These are phyloP conservation scores for Inonotus obliquus DNA, from an alignment of 1,284 basidiomycete species.

Conservation along the genomic window DNA sequence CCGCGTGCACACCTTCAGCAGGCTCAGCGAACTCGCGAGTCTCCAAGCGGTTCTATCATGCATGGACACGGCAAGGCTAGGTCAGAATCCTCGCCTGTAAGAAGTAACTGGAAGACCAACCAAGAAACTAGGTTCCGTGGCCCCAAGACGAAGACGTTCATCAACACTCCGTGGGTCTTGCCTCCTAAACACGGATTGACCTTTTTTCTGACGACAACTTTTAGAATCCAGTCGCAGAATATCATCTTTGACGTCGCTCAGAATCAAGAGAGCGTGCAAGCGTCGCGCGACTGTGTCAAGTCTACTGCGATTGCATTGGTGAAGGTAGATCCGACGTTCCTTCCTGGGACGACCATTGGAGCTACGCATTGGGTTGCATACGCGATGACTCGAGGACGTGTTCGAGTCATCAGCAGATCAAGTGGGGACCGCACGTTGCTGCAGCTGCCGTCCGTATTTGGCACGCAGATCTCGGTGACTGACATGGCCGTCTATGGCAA, in stretches of 20 bases:
- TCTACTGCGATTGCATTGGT: conserved; percentile 81
- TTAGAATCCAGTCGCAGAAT: conserved; percentile 40
- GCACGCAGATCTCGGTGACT: conserved; percentile 54
- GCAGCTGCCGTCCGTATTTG: conserved; percentile 65
- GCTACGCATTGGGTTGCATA: conserved; percentile 86
- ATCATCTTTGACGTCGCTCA: conserved; percentile 74
- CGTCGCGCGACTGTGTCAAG: conserved; percentile 65
- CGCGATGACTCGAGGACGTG: conserved; percentile 84
- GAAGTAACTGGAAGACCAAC: conserved; percentile 38
- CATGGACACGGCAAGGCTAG: conserved; percentile 54
- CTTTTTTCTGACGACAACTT: not conserved
- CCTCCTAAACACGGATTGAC: not conserved
- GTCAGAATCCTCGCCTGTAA: conserved; percentile 62
- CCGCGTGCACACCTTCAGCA: conserved; percentile 41
- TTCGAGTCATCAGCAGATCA: conserved; percentile 78
- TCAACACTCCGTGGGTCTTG: conserved; percentile 49
- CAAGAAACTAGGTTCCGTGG: conserved; percentile 35
- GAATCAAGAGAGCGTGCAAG: conserved; percentile 65
- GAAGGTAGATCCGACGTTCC: conserved; percentile 73
- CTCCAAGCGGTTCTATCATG: conserved; percentile 37
- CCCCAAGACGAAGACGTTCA: conserved; percentile 43
- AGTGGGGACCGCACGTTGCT: conserved; percentile 80
- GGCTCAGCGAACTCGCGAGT: conserved; percentile 29
- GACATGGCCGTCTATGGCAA: conserved; percentile 84
- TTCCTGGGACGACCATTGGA: conserved; percentile 79